Base-by-base conservation (phyloP, 192 early-diverging fungal species). In the Oehlia diaphana region DNA sequence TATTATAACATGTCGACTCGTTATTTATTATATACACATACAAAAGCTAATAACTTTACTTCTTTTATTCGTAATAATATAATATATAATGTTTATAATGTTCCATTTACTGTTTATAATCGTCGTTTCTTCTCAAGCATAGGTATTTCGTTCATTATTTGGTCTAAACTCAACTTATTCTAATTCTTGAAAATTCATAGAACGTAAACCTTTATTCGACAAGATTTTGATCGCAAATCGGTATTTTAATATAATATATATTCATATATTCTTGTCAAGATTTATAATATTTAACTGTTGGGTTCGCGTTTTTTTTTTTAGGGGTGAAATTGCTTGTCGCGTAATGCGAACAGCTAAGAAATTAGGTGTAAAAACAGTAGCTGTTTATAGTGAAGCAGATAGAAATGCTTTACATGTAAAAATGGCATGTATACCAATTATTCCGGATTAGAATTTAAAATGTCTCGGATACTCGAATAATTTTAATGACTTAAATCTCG, bases 161-260 rank as follows among this genome's bases (percentile, higher is more conserved):
- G 16, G 4, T 19, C 5, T 58, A 19, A 58, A 14, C 9, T 12
- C 9, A 47, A 47, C 12, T 47, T 47, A 58, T 58, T 58, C 13
- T 58, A 19, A 58, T 58, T 58, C 19, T 58, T 47, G 4, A 58
- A 58, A 58, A 58, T 19, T 58, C 14, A 61, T 84, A 90, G 88
- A 83, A 63, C 87, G 88, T 58, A 93, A 94, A 77, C 94, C 94
- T 39, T 83, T 95, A 65, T 97, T 99, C 83, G 92, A 96, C 87
- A 99, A 99, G 86, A 96, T 99, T 68, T 89, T 99, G 66, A 94
- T 99, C 78, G 97, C 96, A 63, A 99, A 99, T 84, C 90, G 97
- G 84, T 92, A 91, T 63, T 16, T n/a, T 65, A 53, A 21, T 10
- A 42, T 53, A 47, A 68, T 44, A n/a, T 37, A 23, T 63, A 61